A percentile compares a stretch with the other conserved stretches of the same genome.
phyloP scores from a whole-genome alignment of 371 early-diverging fungal species.

The Mucor plumbeus region DNA sequence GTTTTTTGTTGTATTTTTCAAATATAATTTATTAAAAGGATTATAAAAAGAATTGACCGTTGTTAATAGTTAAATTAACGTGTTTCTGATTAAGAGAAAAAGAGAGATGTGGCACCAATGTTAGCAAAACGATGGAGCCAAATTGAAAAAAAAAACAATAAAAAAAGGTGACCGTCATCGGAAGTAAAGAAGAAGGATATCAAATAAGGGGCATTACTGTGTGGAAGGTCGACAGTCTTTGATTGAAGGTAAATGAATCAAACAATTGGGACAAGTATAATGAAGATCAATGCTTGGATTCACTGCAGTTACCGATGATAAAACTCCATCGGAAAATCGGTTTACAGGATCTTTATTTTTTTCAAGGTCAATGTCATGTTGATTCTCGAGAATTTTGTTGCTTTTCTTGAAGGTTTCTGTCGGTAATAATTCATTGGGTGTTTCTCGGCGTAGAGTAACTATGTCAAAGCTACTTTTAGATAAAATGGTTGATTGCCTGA shows the following conservation, averaged over 20 bases:
- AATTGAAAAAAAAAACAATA: background rate
- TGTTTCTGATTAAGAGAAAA: background rate
- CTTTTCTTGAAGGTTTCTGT: background rate
- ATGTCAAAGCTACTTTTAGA: background rate
- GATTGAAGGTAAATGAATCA: background rate
- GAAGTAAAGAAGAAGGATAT: background rate
- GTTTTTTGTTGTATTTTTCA: background rate
- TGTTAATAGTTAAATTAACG: background rate
- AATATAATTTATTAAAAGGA: background rate
- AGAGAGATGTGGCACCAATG: background rate
- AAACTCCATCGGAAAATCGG: background rate
- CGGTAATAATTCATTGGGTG: background rate
- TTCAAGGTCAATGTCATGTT: background rate
- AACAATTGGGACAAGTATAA: background rate
- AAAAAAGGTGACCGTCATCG: slow-evolving; percentile 7
- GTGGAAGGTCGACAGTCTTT: background rate
- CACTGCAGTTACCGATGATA: background rate
- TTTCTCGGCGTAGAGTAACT: background rate
- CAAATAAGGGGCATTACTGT: too few relatives aligned
- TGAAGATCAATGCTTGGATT: background rate
- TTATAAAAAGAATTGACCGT: background rate
- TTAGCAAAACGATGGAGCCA: background rate
- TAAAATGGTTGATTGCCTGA: background rate
- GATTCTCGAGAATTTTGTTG: background rate
- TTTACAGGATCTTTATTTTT: background rate